Base-by-base conservation (phyloP, 768 basidiomycete species). In the Russula earlei region DNA sequence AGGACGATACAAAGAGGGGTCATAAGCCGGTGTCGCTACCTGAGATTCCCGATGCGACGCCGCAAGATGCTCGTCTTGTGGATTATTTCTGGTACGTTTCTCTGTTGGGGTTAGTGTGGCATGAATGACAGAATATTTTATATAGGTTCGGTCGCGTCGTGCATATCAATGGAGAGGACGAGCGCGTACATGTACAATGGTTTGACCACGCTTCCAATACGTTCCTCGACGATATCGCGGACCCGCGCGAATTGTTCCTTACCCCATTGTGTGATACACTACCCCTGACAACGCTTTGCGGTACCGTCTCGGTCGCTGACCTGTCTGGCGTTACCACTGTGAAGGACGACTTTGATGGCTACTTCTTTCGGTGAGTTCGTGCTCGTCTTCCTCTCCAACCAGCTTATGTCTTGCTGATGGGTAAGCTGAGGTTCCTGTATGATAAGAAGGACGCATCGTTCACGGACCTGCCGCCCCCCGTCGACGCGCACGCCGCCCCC, bases 141-240 rank as follows among this genome's bases (percentile, higher is more conserved):
- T 41, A 14, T 61, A 89, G 87, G 86, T 88, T 90, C 67, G 86
- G 75, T 0, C 74, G 74, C 62, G 81, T 91, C 24, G 65, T 82
- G 0, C 77, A 73, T 49, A 75, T 88, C 54, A 67, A 75, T 15
- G 68, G 71, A 33, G 67, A 72, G 15, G 56, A 69, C 5, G 68
- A 74, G 51, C 67, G 55, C 2, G 77, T 78, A 0, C 89, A 91
- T 66, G 68, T 86, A 10, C 85, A 81, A 33, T 91, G 87, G 87
- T 78, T 85, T 27, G 77, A 85, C 51, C 88, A 91, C 62, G 78
- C 81, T 0, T 77, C 79, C 0, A 75, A 78, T 52, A 84, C 81
- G 0, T 65, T 79, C n/a, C 65, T 88, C 25, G 70, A 75, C 27
- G 82, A 87, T 56, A 67, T 89, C 14, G 77, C 76, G 0, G 69